These are phyloP conservation scores for Senna tora DNA, from an alignment of 306 rosid genomes.

Conservation along the genomic window DNA sequence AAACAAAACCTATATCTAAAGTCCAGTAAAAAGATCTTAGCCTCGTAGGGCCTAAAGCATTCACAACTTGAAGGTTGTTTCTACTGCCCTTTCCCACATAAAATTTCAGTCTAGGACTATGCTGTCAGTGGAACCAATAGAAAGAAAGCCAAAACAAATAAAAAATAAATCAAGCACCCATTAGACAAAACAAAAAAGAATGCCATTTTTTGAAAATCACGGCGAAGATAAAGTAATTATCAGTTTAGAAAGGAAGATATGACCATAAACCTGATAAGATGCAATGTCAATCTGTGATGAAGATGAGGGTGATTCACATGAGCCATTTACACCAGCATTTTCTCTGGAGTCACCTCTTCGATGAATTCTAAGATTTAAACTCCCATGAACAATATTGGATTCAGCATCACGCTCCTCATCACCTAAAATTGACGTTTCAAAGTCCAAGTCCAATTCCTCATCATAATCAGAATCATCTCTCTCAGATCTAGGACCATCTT, in stretches of 20 bases:
- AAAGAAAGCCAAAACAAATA: background rate
- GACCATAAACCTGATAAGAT: slow-evolving; percentile 65
- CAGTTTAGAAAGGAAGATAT: background rate
- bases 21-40: background rate
- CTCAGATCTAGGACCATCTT: slow-evolving; percentile 88
- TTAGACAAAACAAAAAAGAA: background rate
- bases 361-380: slow-evolving; percentile 86
- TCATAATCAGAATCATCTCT: slow-evolving; percentile 95
- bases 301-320: slow-evolving; percentile 75
- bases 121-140: background rate
- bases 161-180: background rate
- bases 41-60: background rate
- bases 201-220: background rate
- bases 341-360: slow-evolving; percentile 74
- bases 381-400: slow-evolving; percentile 79
- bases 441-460: slow-evolving; percentile 88
- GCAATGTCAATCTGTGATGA: slow-evolving; percentile 65
- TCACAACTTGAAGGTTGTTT: background rate
- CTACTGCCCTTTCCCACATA: slow-evolving; percentile 3
- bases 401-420: slow-evolving; percentile 83
- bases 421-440: slow-evolving; percentile 85
- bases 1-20: slow-evolving; percentile 16
- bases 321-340: slow-evolving; percentile 63
- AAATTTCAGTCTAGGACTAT: slow-evolving; percentile 7
- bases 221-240: slow-evolving; percentile 7